Conservation (phyloP, 1,139 yeast genomes). For the Kurtzmaniella quercitrusa region DNA sequence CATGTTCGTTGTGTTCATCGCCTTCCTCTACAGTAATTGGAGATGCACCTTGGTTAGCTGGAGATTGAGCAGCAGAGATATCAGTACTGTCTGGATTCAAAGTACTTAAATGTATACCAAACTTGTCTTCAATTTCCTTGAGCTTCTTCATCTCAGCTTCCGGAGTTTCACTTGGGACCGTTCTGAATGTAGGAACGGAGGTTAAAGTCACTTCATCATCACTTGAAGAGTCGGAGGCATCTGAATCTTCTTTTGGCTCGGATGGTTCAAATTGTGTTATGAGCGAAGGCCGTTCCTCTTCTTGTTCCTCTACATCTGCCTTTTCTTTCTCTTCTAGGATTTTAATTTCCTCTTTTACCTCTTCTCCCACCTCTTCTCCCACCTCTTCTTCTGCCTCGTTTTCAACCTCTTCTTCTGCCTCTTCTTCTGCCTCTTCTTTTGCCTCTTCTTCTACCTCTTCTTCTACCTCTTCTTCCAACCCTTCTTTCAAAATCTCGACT, state of each 20-base stretch:
- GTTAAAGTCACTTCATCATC: not conserved
- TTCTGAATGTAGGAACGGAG: slow-evolving; percentile 5
- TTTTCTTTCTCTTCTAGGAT: no score
- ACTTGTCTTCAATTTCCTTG: slow-evolving; percentile 29
- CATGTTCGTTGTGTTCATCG: no score
- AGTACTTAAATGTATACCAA: slow-evolving; percentile 27
- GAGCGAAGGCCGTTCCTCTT: no score
- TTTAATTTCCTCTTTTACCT: not conserved
- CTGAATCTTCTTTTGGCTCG: not conserved
- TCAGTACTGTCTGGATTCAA: slow-evolving; percentile 10
- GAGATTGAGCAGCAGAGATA: no score
- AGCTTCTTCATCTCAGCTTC: slow-evolving; percentile 24
- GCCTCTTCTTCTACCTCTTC: not conserved
- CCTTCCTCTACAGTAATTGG: no score
- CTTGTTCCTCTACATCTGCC: no score
- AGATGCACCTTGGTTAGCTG: no score
- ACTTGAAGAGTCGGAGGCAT: slow-evolving; percentile 2
- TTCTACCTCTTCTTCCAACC: not conserved
- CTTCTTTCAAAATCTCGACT: not conserved
- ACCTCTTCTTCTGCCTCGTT: not conserved
- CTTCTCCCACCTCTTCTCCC: not conserved
- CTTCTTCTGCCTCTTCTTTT: not conserved
- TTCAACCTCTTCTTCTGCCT: not conserved
- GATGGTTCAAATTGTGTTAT: no score
- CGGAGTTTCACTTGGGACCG: slow-evolving; percentile 24